Percentiles rank a stretch among this genome's conserved stretches.
phyloP scores from a whole-genome alignment of 805 yeast species.

The Zygoascus biomembranicola region DNA sequence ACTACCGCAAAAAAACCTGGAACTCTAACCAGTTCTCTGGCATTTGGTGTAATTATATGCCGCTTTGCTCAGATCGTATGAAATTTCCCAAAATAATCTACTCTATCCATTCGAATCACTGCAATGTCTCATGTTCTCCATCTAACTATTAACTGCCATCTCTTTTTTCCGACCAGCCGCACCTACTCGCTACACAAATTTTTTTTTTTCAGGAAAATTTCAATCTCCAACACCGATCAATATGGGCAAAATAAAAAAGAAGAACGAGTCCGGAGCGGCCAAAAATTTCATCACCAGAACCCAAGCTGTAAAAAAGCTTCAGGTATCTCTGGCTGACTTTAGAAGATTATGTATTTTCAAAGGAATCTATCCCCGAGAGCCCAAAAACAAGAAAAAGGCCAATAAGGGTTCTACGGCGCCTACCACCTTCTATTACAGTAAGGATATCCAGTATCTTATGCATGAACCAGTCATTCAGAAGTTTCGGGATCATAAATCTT shows the following conservation, averaged over 20 bases:
- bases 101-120: too few species aligned
- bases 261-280: conserved; percentile 78
- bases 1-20: too few species aligned
- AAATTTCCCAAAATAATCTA: too few species aligned
- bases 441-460: conserved; percentile 88
- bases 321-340: conserved; percentile 92
- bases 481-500: conserved; percentile 92
- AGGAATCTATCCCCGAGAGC: conserved; percentile 96
- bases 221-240: not conserved
- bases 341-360: conserved; percentile 90
- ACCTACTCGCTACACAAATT: not conserved
- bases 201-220: not conserved
- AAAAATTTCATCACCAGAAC: conserved; percentile 89
- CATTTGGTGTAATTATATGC: too few species aligned
- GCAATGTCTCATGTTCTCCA: too few species aligned
- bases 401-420: conserved; percentile 97
- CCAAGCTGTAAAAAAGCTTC: conserved; percentile 86
- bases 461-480: conserved; percentile 90
- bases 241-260: conserved; percentile 45
- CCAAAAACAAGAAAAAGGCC: conserved; percentile 91
- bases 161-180: not conserved
- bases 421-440: conserved; percentile 84
- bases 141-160: not conserved
- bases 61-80: too few species aligned
- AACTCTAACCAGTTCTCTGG: too few species aligned